Conservation (phyloP, 108 stramenopile species). For the Seminavis robusta region DNA sequence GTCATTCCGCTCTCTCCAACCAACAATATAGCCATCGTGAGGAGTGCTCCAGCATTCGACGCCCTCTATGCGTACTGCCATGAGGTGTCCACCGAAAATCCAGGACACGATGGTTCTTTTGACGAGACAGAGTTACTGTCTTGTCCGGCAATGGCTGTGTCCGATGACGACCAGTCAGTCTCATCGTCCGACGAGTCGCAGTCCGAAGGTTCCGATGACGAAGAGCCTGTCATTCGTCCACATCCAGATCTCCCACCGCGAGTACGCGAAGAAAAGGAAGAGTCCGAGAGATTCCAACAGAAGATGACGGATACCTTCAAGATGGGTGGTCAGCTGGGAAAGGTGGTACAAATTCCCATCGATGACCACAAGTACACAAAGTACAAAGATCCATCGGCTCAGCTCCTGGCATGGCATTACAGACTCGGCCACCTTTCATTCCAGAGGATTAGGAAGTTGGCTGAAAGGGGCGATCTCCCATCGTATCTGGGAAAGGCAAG, state of each 20-base stretch:
- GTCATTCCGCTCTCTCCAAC: slow-evolving; percentile 13
- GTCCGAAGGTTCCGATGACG: too few relatives aligned
- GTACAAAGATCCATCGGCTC: slow-evolving; percentile 3
- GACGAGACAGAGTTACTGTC: too few relatives aligned
- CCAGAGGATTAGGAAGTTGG: slow-evolving; percentile 20
- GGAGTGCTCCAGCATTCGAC: slow-evolving; percentile 10
- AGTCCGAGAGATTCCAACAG: too few relatives aligned
- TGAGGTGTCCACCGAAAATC: slow-evolving; percentile 1
- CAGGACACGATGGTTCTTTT: slow-evolving; percentile 3
- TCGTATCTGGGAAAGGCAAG: slow-evolving; percentile 12
- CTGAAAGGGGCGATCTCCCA: slow-evolving; percentile 26
- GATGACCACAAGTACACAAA: slow-evolving; percentile 10
- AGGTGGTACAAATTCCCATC: too few relatives aligned
- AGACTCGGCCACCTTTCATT: slow-evolving; percentile 21
- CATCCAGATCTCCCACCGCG: too few relatives aligned
- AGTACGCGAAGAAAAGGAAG: too few relatives aligned
- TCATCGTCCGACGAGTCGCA: too few relatives aligned
- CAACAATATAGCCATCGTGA: slow-evolving; percentile 21
- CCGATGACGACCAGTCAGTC: too few relatives aligned
- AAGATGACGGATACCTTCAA: too few relatives aligned
- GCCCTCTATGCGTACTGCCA: slow-evolving; percentile 13
- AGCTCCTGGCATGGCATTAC: slow-evolving; percentile 26
- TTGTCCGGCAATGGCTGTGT: too few relatives aligned
- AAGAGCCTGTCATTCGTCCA: too few relatives aligned
- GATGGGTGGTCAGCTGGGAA: not conserved